Percentiles rank a stretch among this genome's conserved stretches.
phyloP scores from a whole-genome alignment of 2,329 filamentous ascomycete genomes.

The Ophiocordyceps camponoti-floridani region DNA sequence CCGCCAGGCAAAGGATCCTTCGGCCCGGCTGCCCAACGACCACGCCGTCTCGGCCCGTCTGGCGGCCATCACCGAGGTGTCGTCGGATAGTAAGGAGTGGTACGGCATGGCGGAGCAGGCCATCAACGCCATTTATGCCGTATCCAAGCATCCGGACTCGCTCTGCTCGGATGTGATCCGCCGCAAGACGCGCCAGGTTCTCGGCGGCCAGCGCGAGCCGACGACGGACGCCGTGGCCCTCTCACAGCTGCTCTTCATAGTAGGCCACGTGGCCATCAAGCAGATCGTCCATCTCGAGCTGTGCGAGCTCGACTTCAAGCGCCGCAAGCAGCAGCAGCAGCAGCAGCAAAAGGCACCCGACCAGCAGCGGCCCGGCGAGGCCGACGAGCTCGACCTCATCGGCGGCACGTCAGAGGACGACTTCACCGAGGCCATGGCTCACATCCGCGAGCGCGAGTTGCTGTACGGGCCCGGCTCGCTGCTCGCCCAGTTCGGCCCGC shows the following conservation, averaged over 20 bases:
- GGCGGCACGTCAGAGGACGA: conserved; percentile 91
- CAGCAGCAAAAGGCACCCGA: conserved; percentile 46
- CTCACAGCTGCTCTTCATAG: conserved; percentile 84
- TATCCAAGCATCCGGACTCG: conserved; percentile 86
- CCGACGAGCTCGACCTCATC: conserved; percentile 88
- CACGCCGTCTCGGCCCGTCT: conserved; percentile 72
- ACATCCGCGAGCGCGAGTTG: conserved; percentile 69
- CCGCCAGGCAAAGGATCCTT: conserved; percentile 58
- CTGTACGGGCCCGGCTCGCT: conserved; percentile 70
- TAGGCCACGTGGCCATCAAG: conserved; percentile 94
- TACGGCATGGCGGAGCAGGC: conserved; percentile 92
- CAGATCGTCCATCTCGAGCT: conserved; percentile 96
- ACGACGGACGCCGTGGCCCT: conserved; percentile 51
- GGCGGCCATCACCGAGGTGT: conserved; percentile 69
- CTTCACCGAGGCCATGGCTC: conserved; percentile 71
- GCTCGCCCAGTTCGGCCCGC: conserved; percentile 74
- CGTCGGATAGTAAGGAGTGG: conserved; percentile 88
- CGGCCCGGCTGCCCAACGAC: conserved; percentile 65
- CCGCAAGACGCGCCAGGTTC: conserved; percentile 72
- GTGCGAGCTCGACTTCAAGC: conserved; percentile 96
- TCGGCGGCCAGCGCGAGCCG: conserved; percentile 20
- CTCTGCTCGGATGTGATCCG: conserved; percentile 83
- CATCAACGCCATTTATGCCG: conserved; percentile 81
- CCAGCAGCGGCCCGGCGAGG: conserved; percentile 24
- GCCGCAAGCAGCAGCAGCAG: conserved; percentile 85